A percentile compares a stretch with the other conserved stretches of the same genome.
Evolutionary conservation across 2,329 filamentous ascomycete species (phyloP).

Genomic region (Ilyonectria sp.): DNA sequence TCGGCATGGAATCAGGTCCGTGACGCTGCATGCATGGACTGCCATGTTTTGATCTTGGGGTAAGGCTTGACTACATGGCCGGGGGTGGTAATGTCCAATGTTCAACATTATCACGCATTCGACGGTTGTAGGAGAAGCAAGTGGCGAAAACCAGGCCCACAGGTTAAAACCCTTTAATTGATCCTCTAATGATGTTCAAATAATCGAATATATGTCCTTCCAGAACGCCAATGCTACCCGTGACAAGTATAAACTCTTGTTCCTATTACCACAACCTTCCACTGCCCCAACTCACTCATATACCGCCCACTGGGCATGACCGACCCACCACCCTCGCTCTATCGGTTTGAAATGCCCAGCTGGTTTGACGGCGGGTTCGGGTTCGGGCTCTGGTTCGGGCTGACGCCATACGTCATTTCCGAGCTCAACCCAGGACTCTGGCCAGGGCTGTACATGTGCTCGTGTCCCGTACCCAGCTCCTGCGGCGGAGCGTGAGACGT

Average conservation of each 20-base stretch:
- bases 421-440: constrained; percentile 3
- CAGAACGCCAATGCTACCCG: background rate
- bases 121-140: too few species aligned
- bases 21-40: too few species aligned
- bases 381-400: constrained; percentile 13
- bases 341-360: background rate
- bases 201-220: background rate
- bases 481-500: constrained; percentile 32
- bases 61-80: too few species aligned
- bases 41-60: too few species aligned
- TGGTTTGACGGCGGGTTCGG: background rate
- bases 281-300: background rate
- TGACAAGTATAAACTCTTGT: background rate
- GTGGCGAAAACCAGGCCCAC: background rate
- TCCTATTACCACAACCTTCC: background rate
- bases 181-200: background rate
- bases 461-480: constrained; percentile 41
- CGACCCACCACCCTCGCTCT: background rate
- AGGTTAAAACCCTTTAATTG: background rate
- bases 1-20: too few species aligned
- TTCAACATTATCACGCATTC: too few species aligned
- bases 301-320: background rate
- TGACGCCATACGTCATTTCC: background rate
- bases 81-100: too few species aligned
- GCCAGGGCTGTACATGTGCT: constrained; percentile 27